phyloP scores from a whole-genome alignment of 306 rosid genomes.

The Elaeagnus macrophylla region DNA sequence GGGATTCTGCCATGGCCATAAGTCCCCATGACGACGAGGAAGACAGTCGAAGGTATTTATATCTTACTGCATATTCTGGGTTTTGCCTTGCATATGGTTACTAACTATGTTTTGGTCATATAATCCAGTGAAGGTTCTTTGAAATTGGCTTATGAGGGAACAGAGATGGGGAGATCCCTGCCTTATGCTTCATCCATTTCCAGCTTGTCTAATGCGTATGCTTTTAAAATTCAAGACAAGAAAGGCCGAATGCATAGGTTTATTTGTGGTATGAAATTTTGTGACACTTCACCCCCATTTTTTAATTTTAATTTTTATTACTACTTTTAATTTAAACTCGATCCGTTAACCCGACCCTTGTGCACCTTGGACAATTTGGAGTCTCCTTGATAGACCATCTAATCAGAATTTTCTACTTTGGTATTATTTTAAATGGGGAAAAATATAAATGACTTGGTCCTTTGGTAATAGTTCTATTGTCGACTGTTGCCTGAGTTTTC shows the following conservation, averaged over 20 bases:
- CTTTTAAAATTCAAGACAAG: slow-evolving; percentile 72
- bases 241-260: slow-evolving; percentile 79
- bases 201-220: slow-evolving; percentile 33
- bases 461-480: slow-evolving; percentile 3
- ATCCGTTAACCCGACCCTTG: not conserved
- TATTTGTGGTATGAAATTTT: slow-evolving; percentile 55
- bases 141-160: slow-evolving; percentile 66
- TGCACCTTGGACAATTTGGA: too few relatives aligned
- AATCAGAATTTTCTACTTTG: too few relatives aligned
- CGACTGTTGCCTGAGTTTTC: slow-evolving; percentile 19
- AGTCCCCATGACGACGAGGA: slow-evolving; percentile 60
- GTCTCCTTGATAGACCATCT: too few relatives aligned
- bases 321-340: too few relatives aligned
- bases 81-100: slow-evolving; percentile 1
- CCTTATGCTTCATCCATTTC: slow-evolving; percentile 23
- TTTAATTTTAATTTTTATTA: too few relatives aligned
- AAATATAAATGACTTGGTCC: not conserved
- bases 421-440: too few relatives aligned
- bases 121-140: slow-evolving; percentile 62
- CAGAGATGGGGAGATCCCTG: slow-evolving; percentile 46
- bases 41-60: slow-evolving; percentile 55
- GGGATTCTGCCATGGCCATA: slow-evolving; percentile 95
- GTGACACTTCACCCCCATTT: slow-evolving; percentile 2
- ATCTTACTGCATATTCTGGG: slow-evolving; percentile 3
- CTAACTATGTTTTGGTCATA: slow-evolving; percentile 19